Base-by-base conservation (phyloP, 2,329 filamentous ascomycete genomes). In the Curvularia sp. region DNA sequence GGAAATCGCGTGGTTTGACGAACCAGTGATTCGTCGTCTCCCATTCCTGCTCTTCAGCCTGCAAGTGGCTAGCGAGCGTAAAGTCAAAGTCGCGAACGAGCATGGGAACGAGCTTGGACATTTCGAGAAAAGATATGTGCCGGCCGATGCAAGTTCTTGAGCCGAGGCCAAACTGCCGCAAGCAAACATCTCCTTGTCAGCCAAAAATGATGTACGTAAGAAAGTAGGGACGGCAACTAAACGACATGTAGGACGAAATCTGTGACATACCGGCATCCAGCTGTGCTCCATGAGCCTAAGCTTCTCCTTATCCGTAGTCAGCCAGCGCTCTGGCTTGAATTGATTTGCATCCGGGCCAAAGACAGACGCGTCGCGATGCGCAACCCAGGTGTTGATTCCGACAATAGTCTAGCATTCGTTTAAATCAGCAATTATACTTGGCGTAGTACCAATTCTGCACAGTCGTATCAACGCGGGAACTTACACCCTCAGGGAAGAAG, bases 241-340 rank as follows among this genome's bases (percentile, higher is more conserved):
- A 27, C 10, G 28, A 21, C 6, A 38, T 27, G 21, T 18, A 25
- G 47, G 43, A 34, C n/a, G 28, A 49, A 32, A 23, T 46, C 18
- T n/a, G 15, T 27, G n/a, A 53, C 59, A 47, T 60, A 67, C 65
- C 39, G 67, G 66, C 55, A 70, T 61, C 36, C 53, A 68, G 13
- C 45, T 61, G 8, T 55, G 43, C 30, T 68, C 66, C 65, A 69
- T 70, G 9, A 39, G 18, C 41, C 59, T 63, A 9, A 59, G 41
- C 28, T 50, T 53, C 32, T 59, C 49, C 36, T 64, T 63, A 28
- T 64, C 59, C 3, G 50, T 53, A 18, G 57, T 57, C 15, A 65
- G 47, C 68, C 67, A 70, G 48, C 68, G 63, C 41, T 67, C 63
- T 19, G 68, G 68, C 9, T 53, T 55, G 45, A 70, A 71, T 1